phyloP scores from a whole-genome alignment of 1,284 basidiomycete species.

The Fistulina hepatica region DNA sequence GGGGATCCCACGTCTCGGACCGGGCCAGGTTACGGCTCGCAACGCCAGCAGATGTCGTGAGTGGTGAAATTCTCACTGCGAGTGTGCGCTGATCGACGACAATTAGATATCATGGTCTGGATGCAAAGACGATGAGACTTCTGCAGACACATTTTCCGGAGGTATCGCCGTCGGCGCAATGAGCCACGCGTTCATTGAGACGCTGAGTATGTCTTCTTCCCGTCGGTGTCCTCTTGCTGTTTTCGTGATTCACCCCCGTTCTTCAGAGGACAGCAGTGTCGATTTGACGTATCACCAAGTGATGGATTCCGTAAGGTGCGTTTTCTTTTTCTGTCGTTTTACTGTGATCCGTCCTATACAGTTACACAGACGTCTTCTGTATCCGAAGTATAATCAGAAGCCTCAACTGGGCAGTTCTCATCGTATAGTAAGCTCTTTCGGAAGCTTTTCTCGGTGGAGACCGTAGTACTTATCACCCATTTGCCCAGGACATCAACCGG shows the following conservation, averaged over 20 bases:
- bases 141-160: constrained; percentile 40
- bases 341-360: background rate
- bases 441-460: background rate
- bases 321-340: constrained; percentile 1
- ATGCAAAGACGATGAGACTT: constrained; percentile 73
- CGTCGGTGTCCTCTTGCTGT: no score
- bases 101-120: constrained; percentile 55
- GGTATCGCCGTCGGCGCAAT: constrained; percentile 61
- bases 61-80: constrained; percentile 20
- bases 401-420: constrained; percentile 72
- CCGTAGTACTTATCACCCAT: background rate
- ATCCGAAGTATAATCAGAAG: constrained; percentile 64
- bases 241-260: no score
- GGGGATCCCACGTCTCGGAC: constrained; percentile 34
- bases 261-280: constrained; percentile 50
- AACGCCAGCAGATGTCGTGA: constrained; percentile 38
- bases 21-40: constrained; percentile 25
- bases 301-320: constrained; percentile 52
- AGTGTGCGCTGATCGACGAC: constrained; percentile 9
- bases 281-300: constrained; percentile 68
- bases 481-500: constrained; percentile 23
- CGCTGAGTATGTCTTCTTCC: no score
- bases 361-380: constrained; percentile 36
- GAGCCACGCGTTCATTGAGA: no score
- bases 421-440: constrained; percentile 49